Evolutionary conservation across 768 basidiomycete species (phyloP), one percentile per base, ranked within the genome.

Genomic region (Leccinum fibrillosum): DNA sequence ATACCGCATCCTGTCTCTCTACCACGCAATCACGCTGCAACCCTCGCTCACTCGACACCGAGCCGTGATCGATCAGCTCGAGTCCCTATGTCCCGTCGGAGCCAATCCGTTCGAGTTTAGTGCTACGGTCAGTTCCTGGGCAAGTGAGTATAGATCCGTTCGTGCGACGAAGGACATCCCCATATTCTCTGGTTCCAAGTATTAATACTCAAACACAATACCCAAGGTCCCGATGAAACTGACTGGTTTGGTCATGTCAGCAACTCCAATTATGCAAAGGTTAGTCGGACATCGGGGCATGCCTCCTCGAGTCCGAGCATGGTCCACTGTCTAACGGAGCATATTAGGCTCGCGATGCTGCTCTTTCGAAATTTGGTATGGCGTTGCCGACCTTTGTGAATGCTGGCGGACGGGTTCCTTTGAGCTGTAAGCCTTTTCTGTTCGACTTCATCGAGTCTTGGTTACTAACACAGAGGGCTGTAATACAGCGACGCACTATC

Each of bases 241-340:
- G 63, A 64, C n/a, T 64, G 55, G 59, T 51, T 64, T 12, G 63
- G 59, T 23, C 63, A 64, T 28, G 56, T 64, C 1, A 64, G 30
- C 42, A 64, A 64, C 10, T 59, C 61, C 30, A 54, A 53, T 19
- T 64, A 64, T 30, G 63, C 62, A 1, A 64, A 57, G 54, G 63
- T 57, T 44, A 12, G 59, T 15, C 7, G 4, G 12, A 4, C 13
- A n/a, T 48, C 3, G 17, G 9, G n/a, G 2, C n/a, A 45, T 23
- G 21, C 19, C 4, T 23, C 44, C 11, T 45, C 19, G 42, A 10
- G 23, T 25, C 23, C 23, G 23, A 25, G 23, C 23, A 17, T 37
- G 15, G 15, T 37, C 15, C 15, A 37, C 8, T 17, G 5, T 28
- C 51, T 61, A 26, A 64, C 23, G 3, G 11, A 3, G 2, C 10